Conservation (phyloP, 495 filamentous ascomycete species). For the Glonium stellatum region DNA sequence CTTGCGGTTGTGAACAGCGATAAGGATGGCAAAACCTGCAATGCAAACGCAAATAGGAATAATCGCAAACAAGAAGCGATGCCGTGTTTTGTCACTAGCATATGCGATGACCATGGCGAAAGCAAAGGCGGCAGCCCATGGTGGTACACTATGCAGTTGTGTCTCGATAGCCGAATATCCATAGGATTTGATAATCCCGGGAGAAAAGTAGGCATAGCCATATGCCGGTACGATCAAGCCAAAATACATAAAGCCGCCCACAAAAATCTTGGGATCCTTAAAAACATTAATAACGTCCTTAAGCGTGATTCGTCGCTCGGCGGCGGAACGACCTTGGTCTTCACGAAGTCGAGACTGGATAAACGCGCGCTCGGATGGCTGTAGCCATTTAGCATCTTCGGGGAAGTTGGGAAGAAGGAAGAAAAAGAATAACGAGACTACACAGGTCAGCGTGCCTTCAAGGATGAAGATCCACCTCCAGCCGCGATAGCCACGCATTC, state of each 20-base stretch:
- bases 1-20: conserved; percentile 37
- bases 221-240: conserved; percentile 85
- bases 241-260: conserved; percentile 87
- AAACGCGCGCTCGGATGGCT: conserved; percentile 66
- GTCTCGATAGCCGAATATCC: conserved; percentile 43
- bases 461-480: conserved; percentile 79
- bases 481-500: conserved; percentile 59
- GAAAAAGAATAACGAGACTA: conserved; percentile 66
- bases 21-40: conserved; percentile 37
- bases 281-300: conserved; percentile 64
- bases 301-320: conserved; percentile 55
- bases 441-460: conserved; percentile 67
- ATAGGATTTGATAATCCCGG: conserved; percentile 40
- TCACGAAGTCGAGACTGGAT: conserved; percentile 64
- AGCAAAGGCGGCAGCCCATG: conserved; percentile 40
- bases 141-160: conserved; percentile 45
- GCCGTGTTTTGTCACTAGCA: conserved; percentile 30
- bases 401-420: conserved; percentile 78
- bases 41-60: conserved; percentile 40
- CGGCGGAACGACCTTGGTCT: conserved; percentile 64
- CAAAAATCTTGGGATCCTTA: conserved; percentile 59
- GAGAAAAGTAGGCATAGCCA: conserved; percentile 68
- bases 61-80: conserved; percentile 36
- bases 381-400: conserved; percentile 60
- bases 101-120: conserved; percentile 38